A percentile compares a stretch with the other conserved stretches of the same genome.
phyloP scores from a whole-genome alignment of 495 filamentous ascomycete species.

The Terfezia boudieri region DNA sequence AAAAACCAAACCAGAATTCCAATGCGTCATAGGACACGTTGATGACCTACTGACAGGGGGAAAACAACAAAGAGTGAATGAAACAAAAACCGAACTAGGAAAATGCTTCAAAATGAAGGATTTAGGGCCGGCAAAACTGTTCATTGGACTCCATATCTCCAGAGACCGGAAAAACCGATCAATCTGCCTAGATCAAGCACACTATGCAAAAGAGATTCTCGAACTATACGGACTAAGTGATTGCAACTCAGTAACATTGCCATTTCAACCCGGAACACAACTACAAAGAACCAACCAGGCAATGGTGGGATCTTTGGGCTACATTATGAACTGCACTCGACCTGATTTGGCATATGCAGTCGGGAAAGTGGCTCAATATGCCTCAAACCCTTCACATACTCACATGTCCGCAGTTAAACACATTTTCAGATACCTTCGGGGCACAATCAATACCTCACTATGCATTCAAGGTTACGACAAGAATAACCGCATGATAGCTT shows the following conservation, averaged over 20 bases:
- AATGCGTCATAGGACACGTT: neutral
- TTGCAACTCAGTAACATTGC: neutral
- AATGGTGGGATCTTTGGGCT: neutral
- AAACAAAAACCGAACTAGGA: neutral
- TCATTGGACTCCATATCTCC: neutral
- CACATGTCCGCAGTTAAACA: neutral
- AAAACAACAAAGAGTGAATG: too few relatives aligned
- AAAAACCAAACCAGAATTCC: neutral
- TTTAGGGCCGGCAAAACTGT: neutral
- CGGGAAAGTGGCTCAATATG: slow-evolving; percentile 2
- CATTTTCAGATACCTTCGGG: slow-evolving; percentile 1
- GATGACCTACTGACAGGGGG: neutral
- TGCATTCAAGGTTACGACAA: neutral
- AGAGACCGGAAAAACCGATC: neutral
- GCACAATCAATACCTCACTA: neutral
- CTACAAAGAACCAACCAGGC: neutral
- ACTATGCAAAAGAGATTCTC: neutral
- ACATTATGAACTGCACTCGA: neutral
- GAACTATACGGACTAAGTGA: neutral
- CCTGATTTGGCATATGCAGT: slow-evolving; percentile 7
- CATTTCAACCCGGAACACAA: too few relatives aligned
- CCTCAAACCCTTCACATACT: neutral
- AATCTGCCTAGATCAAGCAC: neutral
- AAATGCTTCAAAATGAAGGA: neutral
- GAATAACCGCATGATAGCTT: neutral